phyloP scores from a whole-genome alignment of 208 protist species.

The Crithidia expoeki region DNA sequence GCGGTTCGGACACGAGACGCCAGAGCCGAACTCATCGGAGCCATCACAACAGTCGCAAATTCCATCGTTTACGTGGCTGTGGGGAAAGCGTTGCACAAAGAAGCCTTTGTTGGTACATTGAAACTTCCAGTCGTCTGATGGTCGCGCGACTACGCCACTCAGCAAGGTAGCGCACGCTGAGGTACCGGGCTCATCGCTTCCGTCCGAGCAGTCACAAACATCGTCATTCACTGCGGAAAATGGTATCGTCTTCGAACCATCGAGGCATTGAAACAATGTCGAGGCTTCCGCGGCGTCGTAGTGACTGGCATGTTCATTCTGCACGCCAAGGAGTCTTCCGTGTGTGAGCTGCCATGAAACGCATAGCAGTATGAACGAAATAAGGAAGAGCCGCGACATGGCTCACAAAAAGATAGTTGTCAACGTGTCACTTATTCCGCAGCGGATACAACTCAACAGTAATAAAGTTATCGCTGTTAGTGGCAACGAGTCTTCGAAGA shows the following conservation, averaged over 20 bases:
- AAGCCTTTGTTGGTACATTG: slow-evolving; percentile 83
- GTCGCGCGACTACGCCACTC: slow-evolving; percentile 6
- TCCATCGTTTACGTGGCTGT: slow-evolving; percentile 90
- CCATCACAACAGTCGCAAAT: slow-evolving; percentile 95
- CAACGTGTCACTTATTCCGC: too few relatives aligned
- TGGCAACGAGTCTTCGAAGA: too few relatives aligned
- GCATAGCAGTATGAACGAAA: slow-evolving; percentile 1
- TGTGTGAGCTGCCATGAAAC: neutral
- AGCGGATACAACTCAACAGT: neutral
- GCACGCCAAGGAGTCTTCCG: slow-evolving; percentile 30
- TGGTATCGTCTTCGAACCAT: slow-evolving; percentile 52
- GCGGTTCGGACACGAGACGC: slow-evolving; percentile 57
- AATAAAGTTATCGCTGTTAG: too few relatives aligned
- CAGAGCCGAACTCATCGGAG: slow-evolving; percentile 77
- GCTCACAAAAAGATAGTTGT: neutral
- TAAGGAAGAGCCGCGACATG: neutral
- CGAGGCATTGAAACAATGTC: slow-evolving; percentile 49
- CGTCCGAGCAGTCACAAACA: slow-evolving; percentile 96
- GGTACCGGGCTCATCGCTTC: slow-evolving; percentile 94
- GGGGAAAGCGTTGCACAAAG: slow-evolving; percentile 51
- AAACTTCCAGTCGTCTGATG: slow-evolving; percentile 52
- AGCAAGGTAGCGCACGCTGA: slow-evolving; percentile 54
- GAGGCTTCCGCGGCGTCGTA: slow-evolving; percentile 32
- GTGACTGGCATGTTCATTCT: slow-evolving; percentile 14
- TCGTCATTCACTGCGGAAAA: slow-evolving; percentile 92